Conservation (phyloP, 495 filamentous ascomycete species). For the Bryoglossum gracile region DNA sequence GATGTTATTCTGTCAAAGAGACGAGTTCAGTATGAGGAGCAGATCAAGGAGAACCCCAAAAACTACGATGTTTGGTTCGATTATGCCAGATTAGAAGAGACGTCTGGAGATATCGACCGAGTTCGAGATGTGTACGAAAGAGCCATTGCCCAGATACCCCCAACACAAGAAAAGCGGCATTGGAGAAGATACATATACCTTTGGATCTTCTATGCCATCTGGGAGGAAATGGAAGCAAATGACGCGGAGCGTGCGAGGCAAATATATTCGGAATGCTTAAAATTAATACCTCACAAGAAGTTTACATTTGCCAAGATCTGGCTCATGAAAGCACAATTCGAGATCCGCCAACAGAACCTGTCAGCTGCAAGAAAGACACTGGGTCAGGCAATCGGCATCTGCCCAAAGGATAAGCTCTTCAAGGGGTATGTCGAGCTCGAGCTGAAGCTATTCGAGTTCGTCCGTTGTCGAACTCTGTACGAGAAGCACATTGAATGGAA, state of each 20-base stretch:
- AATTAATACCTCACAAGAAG: slow-evolving; percentile 86
- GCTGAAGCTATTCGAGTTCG: slow-evolving; percentile 85
- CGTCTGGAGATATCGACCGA: slow-evolving; percentile 66
- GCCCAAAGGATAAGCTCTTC: slow-evolving; percentile 93
- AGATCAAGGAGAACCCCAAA: slow-evolving; percentile 82
- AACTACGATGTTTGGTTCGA: slow-evolving; percentile 98
- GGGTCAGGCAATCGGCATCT: slow-evolving; percentile 85
- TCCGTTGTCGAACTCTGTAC: slow-evolving; percentile 81
- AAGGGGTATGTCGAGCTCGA: slow-evolving; percentile 89
- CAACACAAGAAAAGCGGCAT: slow-evolving; percentile 93
- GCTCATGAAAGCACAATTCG: slow-evolving; percentile 89
- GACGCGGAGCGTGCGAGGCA: slow-evolving; percentile 77
- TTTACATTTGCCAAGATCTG: slow-evolving; percentile 98
- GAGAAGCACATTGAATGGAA: slow-evolving; percentile 92
- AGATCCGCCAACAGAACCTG: slow-evolving; percentile 79
- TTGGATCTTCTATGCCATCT: slow-evolving; percentile 95
- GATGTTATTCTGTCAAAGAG: slow-evolving; percentile 93
- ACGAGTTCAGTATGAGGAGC: slow-evolving; percentile 88
- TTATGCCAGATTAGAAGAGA: slow-evolving; percentile 86
- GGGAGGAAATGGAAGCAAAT: slow-evolving; percentile 79
- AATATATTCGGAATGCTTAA: slow-evolving; percentile 83
- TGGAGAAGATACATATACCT: slow-evolving; percentile 97
- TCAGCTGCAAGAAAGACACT: slow-evolving; percentile 76
- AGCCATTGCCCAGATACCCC: slow-evolving; percentile 92
- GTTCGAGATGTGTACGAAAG: slow-evolving; percentile 92